phyloP scores from a whole-genome alignment of 805 yeast species.

The Cyberlindnera misumaiensis region DNA sequence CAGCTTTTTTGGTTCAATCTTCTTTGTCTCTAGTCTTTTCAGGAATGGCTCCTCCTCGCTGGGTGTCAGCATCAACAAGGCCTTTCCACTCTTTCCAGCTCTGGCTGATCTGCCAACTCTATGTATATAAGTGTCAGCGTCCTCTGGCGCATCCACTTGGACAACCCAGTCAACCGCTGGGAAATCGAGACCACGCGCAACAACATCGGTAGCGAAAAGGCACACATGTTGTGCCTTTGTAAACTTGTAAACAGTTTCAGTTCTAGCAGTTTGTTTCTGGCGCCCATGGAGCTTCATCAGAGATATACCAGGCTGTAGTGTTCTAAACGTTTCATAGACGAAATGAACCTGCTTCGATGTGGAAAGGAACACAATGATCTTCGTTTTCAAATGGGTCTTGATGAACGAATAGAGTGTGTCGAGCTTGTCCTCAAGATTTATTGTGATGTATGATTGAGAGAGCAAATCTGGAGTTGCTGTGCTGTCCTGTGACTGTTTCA shows the following conservation, averaged over 20 bases:
- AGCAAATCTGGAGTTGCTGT: slow-evolving; percentile 77
- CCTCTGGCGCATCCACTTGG: slow-evolving; percentile 92
- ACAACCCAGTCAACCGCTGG: slow-evolving; percentile 91
- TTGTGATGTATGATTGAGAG: slow-evolving; percentile 74
- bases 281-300: slow-evolving; percentile 79
- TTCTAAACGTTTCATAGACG: slow-evolving; percentile 26
- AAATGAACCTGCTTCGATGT: slow-evolving; percentile 49
- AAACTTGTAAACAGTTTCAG: slow-evolving; percentile 62
- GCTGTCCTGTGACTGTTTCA: slow-evolving; percentile 56
- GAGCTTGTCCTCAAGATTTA: slow-evolving; percentile 72
- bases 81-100: slow-evolving; percentile 83
- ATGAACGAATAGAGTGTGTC: slow-evolving; percentile 68
- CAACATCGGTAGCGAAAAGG: slow-evolving; percentile 96
- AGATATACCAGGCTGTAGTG: slow-evolving; percentile 37
- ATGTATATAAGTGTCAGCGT: slow-evolving; percentile 86
- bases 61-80: slow-evolving; percentile 77
- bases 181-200: slow-evolving; percentile 94
- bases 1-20: slow-evolving; percentile 64
- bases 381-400: slow-evolving; percentile 73
- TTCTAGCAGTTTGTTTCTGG: slow-evolving; percentile 69
- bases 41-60: slow-evolving; percentile 75
- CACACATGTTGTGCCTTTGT: slow-evolving; percentile 42
- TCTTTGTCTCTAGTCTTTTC: slow-evolving; percentile 50
- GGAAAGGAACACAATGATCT: slow-evolving; percentile 75
- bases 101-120: slow-evolving; percentile 96